A percentile compares a stretch with the other conserved stretches of the same genome.
phyloP scores from a whole-genome alignment of 2,329 filamentous ascomycete species.

The Fusarium sp. region DNA sequence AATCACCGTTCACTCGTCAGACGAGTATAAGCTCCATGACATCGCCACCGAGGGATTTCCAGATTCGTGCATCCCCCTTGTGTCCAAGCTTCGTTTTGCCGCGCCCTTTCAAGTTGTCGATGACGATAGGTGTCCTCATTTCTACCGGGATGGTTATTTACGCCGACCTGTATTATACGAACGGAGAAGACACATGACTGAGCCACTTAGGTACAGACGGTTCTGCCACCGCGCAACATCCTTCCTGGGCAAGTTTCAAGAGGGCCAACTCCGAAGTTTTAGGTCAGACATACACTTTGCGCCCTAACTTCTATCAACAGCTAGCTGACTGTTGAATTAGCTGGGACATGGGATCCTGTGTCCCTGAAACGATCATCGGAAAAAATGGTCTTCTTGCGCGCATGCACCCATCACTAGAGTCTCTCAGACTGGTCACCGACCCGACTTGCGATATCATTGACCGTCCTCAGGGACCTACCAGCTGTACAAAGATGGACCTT shows the following conservation, averaged over 20 bases:
- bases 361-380: background rate
- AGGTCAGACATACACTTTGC: background rate
- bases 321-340: background rate
- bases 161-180: too few relatives aligned
- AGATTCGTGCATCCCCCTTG: background rate
- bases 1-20: background rate
- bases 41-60: background rate
- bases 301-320: background rate
- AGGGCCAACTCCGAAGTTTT: background rate
- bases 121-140: background rate
- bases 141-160: background rate
- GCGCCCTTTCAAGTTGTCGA: background rate
- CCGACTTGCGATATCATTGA: background rate
- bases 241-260: background rate
- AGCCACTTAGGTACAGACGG: too few relatives aligned
- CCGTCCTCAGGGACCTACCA: background rate
- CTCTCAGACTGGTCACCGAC: background rate
- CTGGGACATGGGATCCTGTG: background rate
- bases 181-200: too few relatives aligned
- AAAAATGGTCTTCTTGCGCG: accelerated
- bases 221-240: background rate
- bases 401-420: background rate
- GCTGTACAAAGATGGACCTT: background rate
- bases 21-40: background rate
- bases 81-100: background rate